Evolutionary conservation across 768 basidiomycete species (phyloP).

Genomic region (Lactifluus echinatus): DNA sequence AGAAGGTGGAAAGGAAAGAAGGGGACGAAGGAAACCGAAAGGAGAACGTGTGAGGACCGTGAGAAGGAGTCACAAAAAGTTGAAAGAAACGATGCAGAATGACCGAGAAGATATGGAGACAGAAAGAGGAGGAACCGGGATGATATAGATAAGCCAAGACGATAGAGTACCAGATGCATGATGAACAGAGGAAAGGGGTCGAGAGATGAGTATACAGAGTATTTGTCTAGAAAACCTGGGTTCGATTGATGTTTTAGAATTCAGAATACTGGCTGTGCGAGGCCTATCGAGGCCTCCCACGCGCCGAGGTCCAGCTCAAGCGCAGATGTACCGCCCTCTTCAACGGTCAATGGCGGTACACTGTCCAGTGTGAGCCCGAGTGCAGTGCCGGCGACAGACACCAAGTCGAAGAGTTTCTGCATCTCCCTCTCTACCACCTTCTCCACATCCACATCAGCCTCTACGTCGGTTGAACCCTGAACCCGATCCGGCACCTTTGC

Average conservation of each 20-base stretch:
- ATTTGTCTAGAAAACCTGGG: background rate
- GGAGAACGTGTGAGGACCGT: conserved; percentile 5
- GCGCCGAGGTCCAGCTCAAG: conserved; percentile 27
- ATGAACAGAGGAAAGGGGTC: background rate
- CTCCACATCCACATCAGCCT: conserved; percentile 16
- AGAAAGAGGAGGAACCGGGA: conserved; percentile 17
- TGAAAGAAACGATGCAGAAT: conserved; percentile 1
- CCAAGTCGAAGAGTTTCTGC: conserved; percentile 50
- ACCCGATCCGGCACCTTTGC: conserved; percentile 23
- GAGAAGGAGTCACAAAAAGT: background rate
- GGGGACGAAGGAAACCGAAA: background rate
- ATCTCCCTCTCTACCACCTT: conserved; percentile 44
- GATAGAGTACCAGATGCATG: conserved; percentile 3
- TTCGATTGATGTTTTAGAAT: conserved; percentile 17
- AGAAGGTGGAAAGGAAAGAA: background rate
- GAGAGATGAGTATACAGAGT: conserved; percentile 12
- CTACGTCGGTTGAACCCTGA: background rate
- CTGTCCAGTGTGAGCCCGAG: conserved; percentile 17
- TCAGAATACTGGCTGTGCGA: conserved; percentile 23
- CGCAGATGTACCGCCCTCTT: conserved; percentile 23
- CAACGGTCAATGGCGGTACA: background rate
- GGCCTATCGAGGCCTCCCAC: conserved; percentile 17
- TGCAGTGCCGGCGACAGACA: conserved; percentile 31
- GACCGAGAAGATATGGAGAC: conserved; percentile 1
- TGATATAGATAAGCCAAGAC: conserved; percentile 9